Conservation (phyloP, 2,329 filamentous ascomycete species). For the Diaporthe amygdali region DNA sequence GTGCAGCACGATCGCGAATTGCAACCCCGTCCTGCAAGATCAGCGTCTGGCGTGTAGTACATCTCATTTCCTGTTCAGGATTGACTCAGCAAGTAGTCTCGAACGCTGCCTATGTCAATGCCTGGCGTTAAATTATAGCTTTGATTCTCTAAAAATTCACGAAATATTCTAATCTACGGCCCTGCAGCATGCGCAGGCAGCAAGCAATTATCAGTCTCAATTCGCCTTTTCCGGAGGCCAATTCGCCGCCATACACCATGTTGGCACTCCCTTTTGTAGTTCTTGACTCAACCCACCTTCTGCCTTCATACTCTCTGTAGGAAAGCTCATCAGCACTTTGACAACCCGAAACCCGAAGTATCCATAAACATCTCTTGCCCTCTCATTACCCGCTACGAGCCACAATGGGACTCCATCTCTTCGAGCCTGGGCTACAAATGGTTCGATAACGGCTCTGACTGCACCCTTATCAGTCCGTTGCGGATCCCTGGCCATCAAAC, state of each 20-base stretch:
- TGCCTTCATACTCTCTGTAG: neutral
- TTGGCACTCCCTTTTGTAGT: neutral
- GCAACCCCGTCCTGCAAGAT: too few relatives aligned
- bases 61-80: too few relatives aligned
- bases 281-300: neutral
- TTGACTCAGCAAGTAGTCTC: too few relatives aligned
- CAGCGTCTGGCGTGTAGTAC: too few relatives aligned
- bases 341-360: slow-evolving; percentile 14
- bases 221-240: neutral
- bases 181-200: too few relatives aligned
- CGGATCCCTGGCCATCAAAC: slow-evolving; percentile 13
- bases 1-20: too few relatives aligned
- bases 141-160: neutral
- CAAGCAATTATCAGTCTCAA: neutral
- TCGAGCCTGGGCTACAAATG: neutral
- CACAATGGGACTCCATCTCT: neutral
- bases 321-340: neutral
- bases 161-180: too few relatives aligned
- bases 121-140: too few relatives aligned
- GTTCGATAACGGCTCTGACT: slow-evolving; percentile 8
- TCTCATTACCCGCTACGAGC: slow-evolving; percentile 4
- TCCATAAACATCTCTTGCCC: slow-evolving; percentile 2
- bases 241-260: slow-evolving; percentile 16
- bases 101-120: too few relatives aligned
- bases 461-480: slow-evolving; percentile 2